phyloP scores from a whole-genome alignment of 2,329 filamentous ascomycete species.

The Colletotrichum spaethianum region DNA sequence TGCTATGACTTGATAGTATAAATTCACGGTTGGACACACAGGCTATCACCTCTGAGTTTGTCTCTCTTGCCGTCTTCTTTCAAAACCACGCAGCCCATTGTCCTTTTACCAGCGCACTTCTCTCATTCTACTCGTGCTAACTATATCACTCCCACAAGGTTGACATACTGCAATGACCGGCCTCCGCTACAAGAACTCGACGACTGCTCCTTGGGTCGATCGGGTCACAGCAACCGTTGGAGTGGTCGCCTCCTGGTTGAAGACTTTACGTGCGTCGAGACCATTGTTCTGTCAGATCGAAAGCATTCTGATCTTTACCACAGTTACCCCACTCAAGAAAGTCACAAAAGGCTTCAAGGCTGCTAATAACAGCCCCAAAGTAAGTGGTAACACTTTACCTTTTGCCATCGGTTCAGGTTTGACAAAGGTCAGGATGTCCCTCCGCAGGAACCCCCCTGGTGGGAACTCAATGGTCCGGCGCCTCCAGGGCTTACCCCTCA shows the following conservation, averaged over 20 bases:
- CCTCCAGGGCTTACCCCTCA: slow-evolving; percentile 5
- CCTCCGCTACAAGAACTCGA: not conserved
- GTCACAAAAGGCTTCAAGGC: not conserved
- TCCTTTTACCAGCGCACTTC: not conserved
- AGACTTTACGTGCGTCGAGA: not conserved
- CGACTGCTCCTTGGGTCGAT: not conserved
- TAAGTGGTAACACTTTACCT: too few relatives aligned
- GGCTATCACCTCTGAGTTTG: too few relatives aligned
- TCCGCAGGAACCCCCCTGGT: not conserved
- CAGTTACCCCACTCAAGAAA: not conserved
- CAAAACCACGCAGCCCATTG: not conserved
- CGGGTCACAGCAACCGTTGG: not conserved
- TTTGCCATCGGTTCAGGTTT: not conserved
- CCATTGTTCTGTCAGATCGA: not conserved
- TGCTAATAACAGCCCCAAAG: not conserved
- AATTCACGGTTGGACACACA: not conserved
- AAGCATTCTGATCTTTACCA: not conserved
- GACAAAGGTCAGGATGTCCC: not conserved
- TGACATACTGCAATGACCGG: not conserved
- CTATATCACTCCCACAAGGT: not conserved
- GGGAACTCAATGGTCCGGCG: not conserved
- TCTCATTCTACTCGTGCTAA: not conserved
- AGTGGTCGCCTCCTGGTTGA: not conserved
- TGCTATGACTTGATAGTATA: not conserved
- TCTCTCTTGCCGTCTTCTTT: not conserved